These are phyloP conservation scores for Phytophthora vignae DNA, from an alignment of 352 stramenopile genomes.

Conservation along the genomic window DNA sequence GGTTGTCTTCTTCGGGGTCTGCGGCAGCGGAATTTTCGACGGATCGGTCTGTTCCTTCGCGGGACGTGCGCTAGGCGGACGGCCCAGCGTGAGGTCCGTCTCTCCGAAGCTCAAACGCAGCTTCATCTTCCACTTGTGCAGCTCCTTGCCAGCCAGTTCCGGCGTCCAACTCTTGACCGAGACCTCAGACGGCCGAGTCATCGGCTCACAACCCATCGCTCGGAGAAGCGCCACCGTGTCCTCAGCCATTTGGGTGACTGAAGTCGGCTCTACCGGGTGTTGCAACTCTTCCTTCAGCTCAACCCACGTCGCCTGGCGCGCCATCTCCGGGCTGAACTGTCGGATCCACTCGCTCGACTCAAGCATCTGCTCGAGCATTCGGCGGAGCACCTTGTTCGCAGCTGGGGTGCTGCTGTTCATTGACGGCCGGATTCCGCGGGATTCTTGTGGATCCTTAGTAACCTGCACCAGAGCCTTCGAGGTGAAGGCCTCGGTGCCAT, in stretches of 20 bases:
- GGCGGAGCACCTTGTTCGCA: constrained; percentile 5
- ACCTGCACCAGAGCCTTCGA: too few species aligned
- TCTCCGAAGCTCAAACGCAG: background rate
- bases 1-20: too few species aligned
- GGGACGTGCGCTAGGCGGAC: background rate
- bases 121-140: constrained; percentile 1
- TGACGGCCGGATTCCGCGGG: background rate
- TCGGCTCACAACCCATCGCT: constrained; percentile 8
- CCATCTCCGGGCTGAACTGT: background rate
- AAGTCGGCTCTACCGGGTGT: background rate
- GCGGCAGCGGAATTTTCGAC: background rate
- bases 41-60: background rate
- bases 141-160: background rate
- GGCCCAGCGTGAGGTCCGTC: background rate
- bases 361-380: background rate
- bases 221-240: constrained; percentile 9
- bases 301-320: background rate
- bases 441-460: too few species aligned
- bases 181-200: background rate
- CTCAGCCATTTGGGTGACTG: background rate
- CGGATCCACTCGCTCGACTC: constrained; percentile 3
- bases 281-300: background rate
- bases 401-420: background rate
- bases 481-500: too few species aligned
- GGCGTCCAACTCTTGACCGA: background rate